Evolutionary conservation across 2,329 filamentous ascomycete species (phyloP).

Genomic region (Ophiobolus disseminans): DNA sequence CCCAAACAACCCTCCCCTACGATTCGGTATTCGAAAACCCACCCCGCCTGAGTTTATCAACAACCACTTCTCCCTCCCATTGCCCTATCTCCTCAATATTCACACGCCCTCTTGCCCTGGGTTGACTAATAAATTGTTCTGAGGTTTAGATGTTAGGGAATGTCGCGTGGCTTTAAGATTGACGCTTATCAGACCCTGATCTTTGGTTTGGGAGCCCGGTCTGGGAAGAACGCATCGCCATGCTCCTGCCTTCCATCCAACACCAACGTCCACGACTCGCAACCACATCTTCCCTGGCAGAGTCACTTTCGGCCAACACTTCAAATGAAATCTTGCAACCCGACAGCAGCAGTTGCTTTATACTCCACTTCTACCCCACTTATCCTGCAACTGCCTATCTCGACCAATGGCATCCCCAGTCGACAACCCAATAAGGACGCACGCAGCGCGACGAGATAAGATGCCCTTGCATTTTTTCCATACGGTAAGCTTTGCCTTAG

Average conservation of each 20-base stretch:
- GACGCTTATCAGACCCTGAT: too few relatives aligned
- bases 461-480: slow-evolving; percentile 8
- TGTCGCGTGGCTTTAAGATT: too few relatives aligned
- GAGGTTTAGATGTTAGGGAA: too few relatives aligned
- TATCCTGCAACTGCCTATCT: slow-evolving; percentile 20
- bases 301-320: too few relatives aligned
- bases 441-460: slow-evolving; percentile 22
- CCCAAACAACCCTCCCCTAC: slow-evolving; percentile 49
- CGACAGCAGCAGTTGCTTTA: too few relatives aligned
- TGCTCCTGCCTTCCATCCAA: too few relatives aligned
- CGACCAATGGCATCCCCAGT: slow-evolving; percentile 22
- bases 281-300: too few relatives aligned
- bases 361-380: neutral
- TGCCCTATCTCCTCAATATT: slow-evolving; percentile 63
- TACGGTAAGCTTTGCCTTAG: slow-evolving; percentile 1
- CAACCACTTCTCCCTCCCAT: slow-evolving; percentile 55
- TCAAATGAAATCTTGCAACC: too few relatives aligned
- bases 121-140: too few relatives aligned
- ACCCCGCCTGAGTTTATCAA: slow-evolving; percentile 63
- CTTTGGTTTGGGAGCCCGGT: too few relatives aligned
- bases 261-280: too few relatives aligned
- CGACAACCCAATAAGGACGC: slow-evolving; percentile 2
- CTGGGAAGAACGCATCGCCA: too few relatives aligned
- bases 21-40: slow-evolving; percentile 64
- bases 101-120: slow-evolving; percentile 64